phyloP scores from a whole-genome alignment of 805 yeast species.

The Zygotorulaspora chibaensis region DNA sequence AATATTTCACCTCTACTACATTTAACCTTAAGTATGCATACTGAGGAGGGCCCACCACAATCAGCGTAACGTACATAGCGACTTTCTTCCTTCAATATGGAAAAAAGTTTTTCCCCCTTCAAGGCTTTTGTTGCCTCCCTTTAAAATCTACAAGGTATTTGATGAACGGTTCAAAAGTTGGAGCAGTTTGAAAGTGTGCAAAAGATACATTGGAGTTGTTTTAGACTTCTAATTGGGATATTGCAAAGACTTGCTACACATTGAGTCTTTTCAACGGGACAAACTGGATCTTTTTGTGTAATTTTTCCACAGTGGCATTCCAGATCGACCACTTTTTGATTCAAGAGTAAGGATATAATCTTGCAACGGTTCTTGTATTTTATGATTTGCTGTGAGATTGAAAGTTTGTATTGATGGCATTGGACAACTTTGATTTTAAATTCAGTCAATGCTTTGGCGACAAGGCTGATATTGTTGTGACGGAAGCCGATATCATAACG shows the following conservation, averaged over 20 bases:
- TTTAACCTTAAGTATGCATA: background rate
- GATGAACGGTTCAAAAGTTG: background rate
- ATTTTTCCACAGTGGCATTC: background rate
- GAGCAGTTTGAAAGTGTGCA: background rate
- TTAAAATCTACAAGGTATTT: constrained; percentile 1
- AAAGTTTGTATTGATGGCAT: constrained; percentile 21
- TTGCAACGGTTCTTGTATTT: background rate
- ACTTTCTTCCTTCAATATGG: background rate
- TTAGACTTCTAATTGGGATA: background rate
- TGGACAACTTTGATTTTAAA: constrained; percentile 45
- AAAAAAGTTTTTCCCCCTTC: constrained; percentile 1
- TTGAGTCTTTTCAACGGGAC: background rate
- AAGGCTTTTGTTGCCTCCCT: constrained; percentile 7
- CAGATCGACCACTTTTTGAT: background rate
- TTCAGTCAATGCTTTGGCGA: constrained; percentile 98
- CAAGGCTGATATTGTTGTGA: constrained; percentile 93
- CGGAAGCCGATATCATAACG: constrained; percentile 95
- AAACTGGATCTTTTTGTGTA: background rate
- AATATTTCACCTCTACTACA: background rate
- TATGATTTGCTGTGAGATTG: background rate
- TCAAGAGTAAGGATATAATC: too few relatives aligned
- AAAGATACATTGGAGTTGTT: background rate
- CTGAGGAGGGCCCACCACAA: background rate
- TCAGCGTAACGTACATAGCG: background rate
- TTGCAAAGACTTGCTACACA: background rate